Evolutionary conservation across 768 basidiomycete species (phyloP).

Genomic region (Trametes gibbosa): DNA sequence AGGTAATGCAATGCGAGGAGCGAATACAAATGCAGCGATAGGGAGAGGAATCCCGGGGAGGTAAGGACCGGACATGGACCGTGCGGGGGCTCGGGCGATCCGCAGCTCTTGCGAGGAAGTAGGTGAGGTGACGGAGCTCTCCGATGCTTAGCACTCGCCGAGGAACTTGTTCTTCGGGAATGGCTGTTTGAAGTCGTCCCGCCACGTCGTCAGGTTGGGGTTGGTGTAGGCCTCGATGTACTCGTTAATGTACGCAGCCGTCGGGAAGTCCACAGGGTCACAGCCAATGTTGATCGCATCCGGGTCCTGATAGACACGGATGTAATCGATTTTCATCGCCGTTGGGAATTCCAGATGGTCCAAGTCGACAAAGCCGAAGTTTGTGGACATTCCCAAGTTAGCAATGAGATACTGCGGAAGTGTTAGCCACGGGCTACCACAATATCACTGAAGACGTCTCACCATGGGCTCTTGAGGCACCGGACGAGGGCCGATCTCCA

Average conservation of each 20-base stretch:
- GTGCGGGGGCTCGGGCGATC: background rate
- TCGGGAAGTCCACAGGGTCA: constrained; percentile 74
- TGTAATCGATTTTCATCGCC: constrained; percentile 75
- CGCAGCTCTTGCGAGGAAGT: background rate
- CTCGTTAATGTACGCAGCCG: constrained; percentile 74
- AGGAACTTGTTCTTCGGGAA: constrained; percentile 53
- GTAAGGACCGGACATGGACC: constrained; percentile 14
- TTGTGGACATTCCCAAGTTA: constrained; percentile 61
- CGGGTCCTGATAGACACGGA: constrained; percentile 71
- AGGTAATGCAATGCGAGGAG: background rate
- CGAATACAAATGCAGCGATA: constrained; percentile 6
- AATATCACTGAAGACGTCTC: constrained; percentile 24
- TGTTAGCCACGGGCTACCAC: background rate
- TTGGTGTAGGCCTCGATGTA: constrained; percentile 72
- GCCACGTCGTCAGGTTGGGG: constrained; percentile 53
- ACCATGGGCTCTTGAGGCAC: constrained; percentile 87
- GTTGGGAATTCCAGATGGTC: constrained; percentile 49
- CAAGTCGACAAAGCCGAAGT: constrained; percentile 62
- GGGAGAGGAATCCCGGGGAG: background rate
- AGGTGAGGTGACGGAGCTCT: too few species aligned
- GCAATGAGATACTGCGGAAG: constrained; percentile 47
- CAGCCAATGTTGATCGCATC: constrained; percentile 55
- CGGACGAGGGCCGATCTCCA: constrained; percentile 66
- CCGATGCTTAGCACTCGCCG: constrained; percentile 37
- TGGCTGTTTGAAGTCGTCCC: constrained; percentile 41